Conservation (phyloP, 768 basidiomycete genomes). For the Tylopilus subfusipes region DNA sequence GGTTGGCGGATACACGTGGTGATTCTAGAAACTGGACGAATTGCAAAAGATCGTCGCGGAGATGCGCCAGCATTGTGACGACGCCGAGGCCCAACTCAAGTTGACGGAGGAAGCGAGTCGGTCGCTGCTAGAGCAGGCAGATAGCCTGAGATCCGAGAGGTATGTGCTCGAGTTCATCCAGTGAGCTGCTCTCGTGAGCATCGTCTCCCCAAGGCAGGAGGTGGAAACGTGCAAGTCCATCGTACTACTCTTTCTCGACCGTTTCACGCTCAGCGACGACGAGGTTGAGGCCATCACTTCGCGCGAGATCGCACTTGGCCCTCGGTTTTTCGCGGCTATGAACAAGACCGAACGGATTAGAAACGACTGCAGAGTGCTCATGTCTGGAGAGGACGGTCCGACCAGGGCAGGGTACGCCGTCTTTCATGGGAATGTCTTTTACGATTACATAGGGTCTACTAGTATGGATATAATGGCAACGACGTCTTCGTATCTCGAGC, state of each 20-base stretch:
- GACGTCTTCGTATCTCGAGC: slow-evolving; percentile 79
- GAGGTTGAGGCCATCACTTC: slow-evolving; percentile 76
- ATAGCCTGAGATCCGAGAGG: slow-evolving; percentile 72
- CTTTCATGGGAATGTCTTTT: not conserved
- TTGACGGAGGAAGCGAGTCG: slow-evolving; percentile 76
- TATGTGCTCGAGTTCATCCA: no score
- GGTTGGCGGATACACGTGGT: not conserved
- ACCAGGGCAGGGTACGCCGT: slow-evolving; percentile 68
- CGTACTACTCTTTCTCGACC: slow-evolving; percentile 71
- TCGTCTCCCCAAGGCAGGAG: slow-evolving; percentile 50
- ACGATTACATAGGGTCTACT: not conserved
- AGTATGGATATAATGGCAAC: slow-evolving; percentile 88
- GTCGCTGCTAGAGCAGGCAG: slow-evolving; percentile 82
- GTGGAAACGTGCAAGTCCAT: slow-evolving; percentile 72
- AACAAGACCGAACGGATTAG: slow-evolving; percentile 82
- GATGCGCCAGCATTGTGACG: slow-evolving; percentile 81
- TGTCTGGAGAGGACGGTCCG: slow-evolving; percentile 80
- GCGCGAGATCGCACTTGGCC: slow-evolving; percentile 71
- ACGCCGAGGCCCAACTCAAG: slow-evolving; percentile 73
- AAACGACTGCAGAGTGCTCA: slow-evolving; percentile 78
- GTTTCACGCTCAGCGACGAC: slow-evolving; percentile 77
- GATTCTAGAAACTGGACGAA: slow-evolving; percentile 71
- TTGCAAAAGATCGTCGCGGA: slow-evolving; percentile 72
- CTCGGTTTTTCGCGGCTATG: slow-evolving; percentile 79
- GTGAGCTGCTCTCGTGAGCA: no score